phyloP scores from a whole-genome alignment of 2,329 filamentous ascomycete genomes.

The Aspergillus arachidicola region DNA sequence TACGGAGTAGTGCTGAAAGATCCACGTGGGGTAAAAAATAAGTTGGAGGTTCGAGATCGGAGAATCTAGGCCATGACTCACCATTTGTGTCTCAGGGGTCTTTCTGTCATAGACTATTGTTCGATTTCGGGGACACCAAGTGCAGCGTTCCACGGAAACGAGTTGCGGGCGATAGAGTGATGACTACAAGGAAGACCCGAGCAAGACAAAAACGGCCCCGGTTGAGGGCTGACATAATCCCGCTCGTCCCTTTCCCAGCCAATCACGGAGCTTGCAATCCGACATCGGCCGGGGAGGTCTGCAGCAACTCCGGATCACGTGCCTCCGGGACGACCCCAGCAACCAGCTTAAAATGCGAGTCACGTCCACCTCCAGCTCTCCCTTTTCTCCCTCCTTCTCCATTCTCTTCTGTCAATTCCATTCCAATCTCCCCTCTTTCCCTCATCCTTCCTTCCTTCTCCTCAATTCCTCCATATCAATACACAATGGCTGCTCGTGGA shows the following conservation, averaged over 20 bases:
- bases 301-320: slow-evolving; percentile 19
- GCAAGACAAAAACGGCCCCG: not conserved
- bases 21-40: not conserved
- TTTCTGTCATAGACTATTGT: not conserved
- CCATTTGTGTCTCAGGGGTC: not conserved
- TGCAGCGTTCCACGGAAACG: not conserved
- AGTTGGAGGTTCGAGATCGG: not conserved
- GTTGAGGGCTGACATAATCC: not conserved
- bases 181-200: not conserved
- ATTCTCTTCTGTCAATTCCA: slow-evolving; percentile 14
- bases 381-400: slow-evolving; percentile 9
- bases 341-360: slow-evolving; percentile 23
- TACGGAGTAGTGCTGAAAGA: too few relatives aligned
- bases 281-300: slow-evolving; percentile 11
- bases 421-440: slow-evolving; percentile 15
- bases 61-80: not conserved
- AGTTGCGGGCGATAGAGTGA: not conserved
- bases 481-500: slow-evolving; percentile 52
- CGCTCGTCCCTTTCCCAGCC: not conserved
- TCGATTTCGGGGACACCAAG: not conserved
- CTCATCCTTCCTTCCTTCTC: slow-evolving; percentile 12
- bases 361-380: slow-evolving; percentile 7
- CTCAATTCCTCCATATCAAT: slow-evolving; percentile 16
- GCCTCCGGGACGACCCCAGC: slow-evolving; percentile 13
- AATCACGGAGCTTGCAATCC: not conserved